Evolutionary conservation across 257 asterid species (phyloP), one percentile per base, ranked within the genome.

Genomic region (Solanum chmielewskii): DNA sequence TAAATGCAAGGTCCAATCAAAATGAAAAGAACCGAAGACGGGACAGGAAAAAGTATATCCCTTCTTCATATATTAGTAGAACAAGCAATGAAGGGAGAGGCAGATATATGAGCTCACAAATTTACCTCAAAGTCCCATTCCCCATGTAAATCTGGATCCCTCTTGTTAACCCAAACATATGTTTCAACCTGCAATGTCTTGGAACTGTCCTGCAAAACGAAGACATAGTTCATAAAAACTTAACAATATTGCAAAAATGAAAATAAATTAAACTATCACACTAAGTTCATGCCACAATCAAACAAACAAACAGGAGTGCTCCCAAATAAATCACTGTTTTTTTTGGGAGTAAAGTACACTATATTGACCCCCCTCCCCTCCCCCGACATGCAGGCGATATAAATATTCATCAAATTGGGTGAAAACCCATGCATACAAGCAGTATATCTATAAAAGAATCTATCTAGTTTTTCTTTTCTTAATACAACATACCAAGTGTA

Each of bases 121-220:
- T 83, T 44, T 75, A 94, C 98, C 95, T 94, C 94, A 70, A 94
- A 92, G 89, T 94, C 88, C 98, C 98, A 96, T 71, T 92, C 92
- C 62, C 98, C 98, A 44, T 90, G 88, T 88, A 96, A 88, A 87
- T 92, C 82, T n/a, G 98, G 98, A 92, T 96, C 98, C 39, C 86
- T 88, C 91, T 91, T 91, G 89, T 94, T 89, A 64, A 29, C 90
- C 98, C 98, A 94, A 62, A 94, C 91, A 59, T 94, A 96, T 16
- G 96, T 89, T 85, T 90, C 44, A 49, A 90, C 92, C 84, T 91
- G 92, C 92, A 93, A 70, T 81, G 85, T 94, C 90, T 93, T 93
- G 75, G 93, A 87, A 88, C 91, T 88, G 90, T 92, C 98, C 98
- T 96, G 92, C 92, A 88, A 90, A 59, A 29, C 7, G 29, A 60